Percentiles rank a stretch among this genome's conserved stretches.
These are phyloP conservation scores for Cladophialophora yegresii DNA, from an alignment of 2,329 filamentous ascomycete genomes.

Conservation along the genomic window DNA sequence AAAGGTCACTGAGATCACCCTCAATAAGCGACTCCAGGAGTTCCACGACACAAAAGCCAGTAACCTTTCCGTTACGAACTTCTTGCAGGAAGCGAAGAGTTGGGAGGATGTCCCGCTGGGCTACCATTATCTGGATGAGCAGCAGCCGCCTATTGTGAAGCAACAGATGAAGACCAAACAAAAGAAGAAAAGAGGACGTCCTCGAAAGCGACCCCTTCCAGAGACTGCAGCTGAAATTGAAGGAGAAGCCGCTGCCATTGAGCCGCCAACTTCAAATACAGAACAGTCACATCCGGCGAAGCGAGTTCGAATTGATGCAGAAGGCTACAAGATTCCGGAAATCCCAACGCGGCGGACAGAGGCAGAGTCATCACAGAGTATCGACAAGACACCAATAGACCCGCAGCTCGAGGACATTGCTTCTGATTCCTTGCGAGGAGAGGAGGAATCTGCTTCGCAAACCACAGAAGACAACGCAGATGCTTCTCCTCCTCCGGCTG, in stretches of 20 bases:
- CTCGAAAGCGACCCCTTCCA: conserved; percentile 35
- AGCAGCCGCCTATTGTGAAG: conserved; percentile 71
- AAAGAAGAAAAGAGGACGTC: conserved; percentile 48
- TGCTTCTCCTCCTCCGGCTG: not conserved
- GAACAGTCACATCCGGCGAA: conserved; percentile 36
- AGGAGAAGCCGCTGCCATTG: conserved; percentile 48
- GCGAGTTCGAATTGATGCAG: conserved; percentile 58
- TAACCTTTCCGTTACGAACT: conserved; percentile 82
- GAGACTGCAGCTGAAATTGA: conserved; percentile 48
- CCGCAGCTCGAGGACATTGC: not conserved
- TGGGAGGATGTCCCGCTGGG: conserved; percentile 39
- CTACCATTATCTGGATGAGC: conserved; percentile 6
- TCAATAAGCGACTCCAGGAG: conserved; percentile 86
- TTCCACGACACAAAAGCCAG: conserved; percentile 86
- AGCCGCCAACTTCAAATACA: conserved; percentile 46
- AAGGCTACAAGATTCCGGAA: conserved; percentile 68
- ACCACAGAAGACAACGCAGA: not conserved
- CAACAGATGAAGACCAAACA: conserved; percentile 58
- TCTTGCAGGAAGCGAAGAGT: conserved; percentile 53
- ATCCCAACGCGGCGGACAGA: conserved; percentile 39
- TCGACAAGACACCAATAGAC: not conserved
- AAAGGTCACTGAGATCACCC: conserved; percentile 91
- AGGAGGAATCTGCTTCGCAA: not conserved
- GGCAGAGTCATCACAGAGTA: conserved; percentile 47
- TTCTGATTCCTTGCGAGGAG: not conserved